Evolutionary conservation across 441 rosid genomes (phyloP), one percentile per base, ranked within the genome.

Genomic region (Jatropha podagrica): DNA sequence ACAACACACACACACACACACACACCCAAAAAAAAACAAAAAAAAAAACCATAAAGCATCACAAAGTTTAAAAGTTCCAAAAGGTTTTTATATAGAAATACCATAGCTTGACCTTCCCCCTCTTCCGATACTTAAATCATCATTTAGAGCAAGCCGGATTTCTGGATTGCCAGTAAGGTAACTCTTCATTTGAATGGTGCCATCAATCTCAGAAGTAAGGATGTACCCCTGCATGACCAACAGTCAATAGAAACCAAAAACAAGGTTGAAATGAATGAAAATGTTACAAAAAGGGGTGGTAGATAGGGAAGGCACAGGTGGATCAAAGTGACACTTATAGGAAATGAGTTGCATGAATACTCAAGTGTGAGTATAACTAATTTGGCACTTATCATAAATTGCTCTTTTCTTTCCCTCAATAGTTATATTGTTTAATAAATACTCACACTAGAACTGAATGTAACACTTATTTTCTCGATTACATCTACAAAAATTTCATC

Each of bases 101-200:
- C 96, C 96, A 88, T 84, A 90, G 71, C 81, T 74, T 23, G 96
- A 83, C 86, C 86, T 84, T 55, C 93, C 92, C 63, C 96, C 88
- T 60, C 88, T 92, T 83, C 89, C 88, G 81, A 92, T 87, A 81
- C 80, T 83, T 83, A 94, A 77, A 69, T 94, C 96, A 66, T 92
- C 95, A 76, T 91, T 94, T 71, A 92, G 92, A 64, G 94, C 98
- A 70, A 94, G 78, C 54, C 95, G 88, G 56, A 92, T 92, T 87
- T 94, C 97, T 10, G 95, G 95, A 79, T 89, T 90, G 65, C 97
- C 96, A 68, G 89, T 79, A 63, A 92, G 92, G 81, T 91, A 92
- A 78, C 97, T 94, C 87, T 94, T 92, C 97, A 92, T 91, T 88
- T 94, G 96, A 78, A 94, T 94, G 78, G 95, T 94, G 74, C 98